A percentile compares a stretch with the other conserved stretches of the same genome.
phyloP scores from a whole-genome alignment of 495 filamentous ascomycete species.

The Monascus purpureus region DNA sequence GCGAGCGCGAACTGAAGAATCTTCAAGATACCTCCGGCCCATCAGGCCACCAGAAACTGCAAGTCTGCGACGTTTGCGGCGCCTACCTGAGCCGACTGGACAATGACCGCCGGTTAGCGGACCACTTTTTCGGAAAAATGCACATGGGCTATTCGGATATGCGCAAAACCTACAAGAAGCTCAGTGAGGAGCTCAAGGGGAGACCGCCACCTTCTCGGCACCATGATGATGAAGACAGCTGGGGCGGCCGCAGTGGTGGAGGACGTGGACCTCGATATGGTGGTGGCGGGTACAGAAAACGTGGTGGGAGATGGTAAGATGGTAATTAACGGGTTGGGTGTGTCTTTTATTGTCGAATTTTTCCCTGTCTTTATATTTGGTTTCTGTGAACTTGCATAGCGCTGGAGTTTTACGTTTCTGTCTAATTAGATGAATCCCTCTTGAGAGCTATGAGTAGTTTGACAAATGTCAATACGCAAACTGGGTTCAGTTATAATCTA shows the following conservation, averaged over 20 bases:
- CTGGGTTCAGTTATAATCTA: too few relatives aligned
- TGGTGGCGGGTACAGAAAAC: conserved; percentile 27
- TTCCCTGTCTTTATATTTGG: conserved; percentile 5
- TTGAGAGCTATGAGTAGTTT: too few relatives aligned
- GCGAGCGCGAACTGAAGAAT: conserved; percentile 82
- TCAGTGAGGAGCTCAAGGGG: conserved; percentile 73
- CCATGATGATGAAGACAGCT: conserved; percentile 36
- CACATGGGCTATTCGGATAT: conserved; percentile 96
- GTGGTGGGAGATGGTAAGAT: conserved; percentile 26
- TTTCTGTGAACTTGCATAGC: conserved; percentile 28
- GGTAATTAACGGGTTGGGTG: conserved; percentile 2
- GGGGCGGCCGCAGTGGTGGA: conserved; percentile 35
- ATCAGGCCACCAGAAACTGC: conserved; percentile 89
- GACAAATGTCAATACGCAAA: too few relatives aligned
- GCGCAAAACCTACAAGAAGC: conserved; percentile 76
- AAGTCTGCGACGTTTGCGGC: conserved; percentile 96
- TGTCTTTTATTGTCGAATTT: neutral
- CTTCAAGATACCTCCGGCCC: conserved; percentile 84
- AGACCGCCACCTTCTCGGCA: conserved; percentile 46
- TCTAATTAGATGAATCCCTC: conserved; percentile 1
- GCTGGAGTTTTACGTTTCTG: conserved; percentile 26
- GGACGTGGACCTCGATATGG: conserved; percentile 38
- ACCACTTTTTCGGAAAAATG: conserved; percentile 99
- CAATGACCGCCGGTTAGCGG: conserved; percentile 84
- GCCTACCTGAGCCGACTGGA: conserved; percentile 85